A percentile compares a stretch with the other conserved stretches of the same genome.
These are phyloP conservation scores for Nicotiana tabacum DNA, from an alignment of 257 asterid genomes.

Conservation along the genomic window DNA sequence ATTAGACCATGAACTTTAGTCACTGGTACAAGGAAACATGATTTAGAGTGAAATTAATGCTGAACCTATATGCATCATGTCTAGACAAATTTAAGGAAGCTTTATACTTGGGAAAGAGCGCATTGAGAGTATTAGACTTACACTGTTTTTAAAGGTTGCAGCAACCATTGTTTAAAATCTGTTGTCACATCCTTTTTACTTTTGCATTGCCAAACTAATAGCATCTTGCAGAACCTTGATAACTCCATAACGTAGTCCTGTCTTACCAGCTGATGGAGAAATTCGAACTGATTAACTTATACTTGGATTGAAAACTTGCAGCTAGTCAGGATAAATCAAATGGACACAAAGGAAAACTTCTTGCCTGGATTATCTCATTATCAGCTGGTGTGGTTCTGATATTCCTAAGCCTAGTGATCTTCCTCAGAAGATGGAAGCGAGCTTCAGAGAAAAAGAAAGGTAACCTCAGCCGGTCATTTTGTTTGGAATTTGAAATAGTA, in stretches of 20 bases:
- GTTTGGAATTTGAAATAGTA: not conserved
- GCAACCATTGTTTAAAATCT: not conserved
- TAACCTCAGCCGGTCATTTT: not conserved
- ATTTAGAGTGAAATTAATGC: not conserved
- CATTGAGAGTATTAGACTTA: not conserved
- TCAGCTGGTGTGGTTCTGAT: not conserved
- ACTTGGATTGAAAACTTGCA: not conserved
- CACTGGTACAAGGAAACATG: not conserved
- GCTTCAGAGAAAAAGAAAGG: conserved; percentile 1
- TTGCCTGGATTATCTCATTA: not conserved
- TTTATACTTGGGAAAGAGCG: not conserved
- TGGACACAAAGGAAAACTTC: not conserved
- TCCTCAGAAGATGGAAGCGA: not conserved
- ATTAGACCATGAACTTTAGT: not conserved
- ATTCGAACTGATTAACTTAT: not conserved
- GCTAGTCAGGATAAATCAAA: not conserved
- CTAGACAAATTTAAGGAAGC: not conserved
- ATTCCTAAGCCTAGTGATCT: not conserved
- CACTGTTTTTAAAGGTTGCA: not conserved
- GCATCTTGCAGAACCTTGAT: too few species aligned
- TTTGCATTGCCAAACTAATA: not conserved
- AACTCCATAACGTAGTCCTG: not conserved
- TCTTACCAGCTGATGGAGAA: not conserved
- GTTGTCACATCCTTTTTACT: not conserved
- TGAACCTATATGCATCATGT: not conserved